A percentile compares a stretch with the other conserved stretches of the same genome.
Conservation (phyloP, 345 rosid species). For the Erucastrum elatum region DNA sequence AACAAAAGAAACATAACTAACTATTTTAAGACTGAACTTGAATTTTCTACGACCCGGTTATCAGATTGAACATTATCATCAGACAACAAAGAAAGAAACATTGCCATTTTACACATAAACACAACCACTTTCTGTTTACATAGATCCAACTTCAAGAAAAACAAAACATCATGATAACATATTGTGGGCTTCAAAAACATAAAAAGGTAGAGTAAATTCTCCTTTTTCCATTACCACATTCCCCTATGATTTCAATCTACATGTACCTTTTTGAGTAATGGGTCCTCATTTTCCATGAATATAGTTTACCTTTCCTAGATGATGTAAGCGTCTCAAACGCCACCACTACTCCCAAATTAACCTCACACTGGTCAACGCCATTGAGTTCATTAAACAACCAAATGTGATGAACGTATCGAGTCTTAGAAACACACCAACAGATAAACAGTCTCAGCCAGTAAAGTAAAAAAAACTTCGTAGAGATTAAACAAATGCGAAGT, state of each 20-base stretch:
- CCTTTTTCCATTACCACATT: slow-evolving; percentile 26
- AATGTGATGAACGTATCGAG: neutral
- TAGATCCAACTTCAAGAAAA: slow-evolving; percentile 13
- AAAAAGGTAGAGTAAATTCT: slow-evolving; percentile 20
- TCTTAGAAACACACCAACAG: neutral
- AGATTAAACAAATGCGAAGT: neutral
- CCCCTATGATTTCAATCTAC: slow-evolving; percentile 33
- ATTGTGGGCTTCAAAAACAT: slow-evolving; percentile 28
- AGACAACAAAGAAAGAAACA: neutral
- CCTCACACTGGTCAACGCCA: slow-evolving; percentile 26
- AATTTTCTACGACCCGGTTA: no score
- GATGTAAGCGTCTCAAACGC: slow-evolving; percentile 34
- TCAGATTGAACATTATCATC: no score
- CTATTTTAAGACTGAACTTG: no score
- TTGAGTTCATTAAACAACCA: neutral
- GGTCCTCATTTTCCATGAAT: slow-evolving; percentile 11
- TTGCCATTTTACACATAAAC: slow-evolving; percentile 14
- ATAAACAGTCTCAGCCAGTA: neutral
- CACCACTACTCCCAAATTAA: slow-evolving; percentile 24
- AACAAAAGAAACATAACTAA: no score
- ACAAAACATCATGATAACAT: slow-evolving; percentile 31
- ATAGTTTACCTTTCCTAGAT: slow-evolving; percentile 29
- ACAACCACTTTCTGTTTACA: neutral
- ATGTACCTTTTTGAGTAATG: slow-evolving; percentile 18
- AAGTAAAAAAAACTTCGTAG: neutral